phyloP scores from a whole-genome alignment of 306 rosid species.

The Myrica gale region DNA sequence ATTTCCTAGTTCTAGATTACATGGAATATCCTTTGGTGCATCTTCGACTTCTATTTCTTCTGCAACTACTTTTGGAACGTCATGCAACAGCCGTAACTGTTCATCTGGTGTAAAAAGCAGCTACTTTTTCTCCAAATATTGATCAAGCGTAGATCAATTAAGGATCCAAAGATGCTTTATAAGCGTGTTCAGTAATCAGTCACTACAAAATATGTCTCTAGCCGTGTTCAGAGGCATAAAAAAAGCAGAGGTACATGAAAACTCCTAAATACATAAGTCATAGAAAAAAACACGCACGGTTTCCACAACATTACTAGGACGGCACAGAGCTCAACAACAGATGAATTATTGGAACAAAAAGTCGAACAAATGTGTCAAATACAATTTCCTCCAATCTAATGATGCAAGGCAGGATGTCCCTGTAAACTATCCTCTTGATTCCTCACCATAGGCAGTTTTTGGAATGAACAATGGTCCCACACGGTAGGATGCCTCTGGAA shows the following conservation, averaged over 20 bases:
- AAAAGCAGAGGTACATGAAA: too few relatives aligned
- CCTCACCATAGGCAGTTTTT: too few relatives aligned
- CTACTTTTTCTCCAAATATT: constrained; percentile 62
- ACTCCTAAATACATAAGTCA: too few relatives aligned
- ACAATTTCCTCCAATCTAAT: too few relatives aligned
- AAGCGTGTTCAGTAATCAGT: constrained; percentile 4
- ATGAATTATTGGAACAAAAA: too few relatives aligned
- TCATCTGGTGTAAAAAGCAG: constrained; percentile 66
- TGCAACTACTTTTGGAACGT: constrained; percentile 62
- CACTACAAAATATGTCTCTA: not conserved
- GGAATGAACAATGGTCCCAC: not conserved
- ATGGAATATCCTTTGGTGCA: constrained; percentile 29
- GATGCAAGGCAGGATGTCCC: too few relatives aligned
- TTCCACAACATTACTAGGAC: too few relatives aligned
- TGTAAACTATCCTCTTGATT: too few relatives aligned
- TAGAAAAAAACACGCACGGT: too few relatives aligned
- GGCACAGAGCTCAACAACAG: too few relatives aligned
- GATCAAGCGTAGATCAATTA: constrained; percentile 57
- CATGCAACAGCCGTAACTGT: constrained; percentile 57
- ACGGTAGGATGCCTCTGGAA: not conserved
- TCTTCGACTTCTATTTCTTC: constrained; percentile 54
- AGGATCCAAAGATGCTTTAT: constrained; percentile 39
- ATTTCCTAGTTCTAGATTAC: constrained; percentile 31
- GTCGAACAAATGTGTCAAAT: too few relatives aligned
- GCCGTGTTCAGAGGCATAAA: not conserved